Evolutionary conservation across 768 basidiomycete species (phyloP), one percentile per base, ranked within the genome.

Genomic region (Termitomyces heimii): DNA sequence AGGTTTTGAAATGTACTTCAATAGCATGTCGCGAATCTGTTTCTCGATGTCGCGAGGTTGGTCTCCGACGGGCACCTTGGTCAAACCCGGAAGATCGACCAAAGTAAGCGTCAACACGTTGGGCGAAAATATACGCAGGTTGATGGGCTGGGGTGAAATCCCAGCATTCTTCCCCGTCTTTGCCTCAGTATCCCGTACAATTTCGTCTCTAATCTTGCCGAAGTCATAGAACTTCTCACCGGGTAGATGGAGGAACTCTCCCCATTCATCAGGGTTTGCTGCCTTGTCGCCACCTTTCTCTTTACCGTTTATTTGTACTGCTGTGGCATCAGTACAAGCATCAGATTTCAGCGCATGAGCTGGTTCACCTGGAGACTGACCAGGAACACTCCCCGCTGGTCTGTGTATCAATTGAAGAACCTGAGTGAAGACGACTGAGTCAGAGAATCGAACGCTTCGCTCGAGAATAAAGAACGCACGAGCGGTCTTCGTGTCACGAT

Each of bases 121-220:
- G 28, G 97, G 97, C 1, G 96, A 98, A 77, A 84, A 98, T 72
- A 99, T 90, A 60, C 97, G 92, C 56, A 99, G 77, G 74, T 98
- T 98, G 82, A 98, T 99, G 55, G 97, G 94, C 57, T 86, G 83
- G 14, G 97, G 94, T 2, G 97, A 98, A 67, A 98, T 98, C 57
- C 97, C 96, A 42, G 96, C 95, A 69, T 99, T 99, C 72, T 90
- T 91, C 57, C 97, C 97, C 0, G 97, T 99, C 82, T 98, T 98
- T 57, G 92, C 91, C 69, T 98, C 97, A 1, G 97, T 99, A 71
- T 99, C 97, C 61, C 87, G 85, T 31, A 98, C 82, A 62, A 99
- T 99, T 73, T 99, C 97, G 40, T 89, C 92, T 57, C 96, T 81
- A 69, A 98, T 97, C 80, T 97, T 95, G 73, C 85, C 80, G 75